Base-by-base conservation (phyloP, 2,329 filamentous ascomycete species). In the Apiospora phragmitis region DNA sequence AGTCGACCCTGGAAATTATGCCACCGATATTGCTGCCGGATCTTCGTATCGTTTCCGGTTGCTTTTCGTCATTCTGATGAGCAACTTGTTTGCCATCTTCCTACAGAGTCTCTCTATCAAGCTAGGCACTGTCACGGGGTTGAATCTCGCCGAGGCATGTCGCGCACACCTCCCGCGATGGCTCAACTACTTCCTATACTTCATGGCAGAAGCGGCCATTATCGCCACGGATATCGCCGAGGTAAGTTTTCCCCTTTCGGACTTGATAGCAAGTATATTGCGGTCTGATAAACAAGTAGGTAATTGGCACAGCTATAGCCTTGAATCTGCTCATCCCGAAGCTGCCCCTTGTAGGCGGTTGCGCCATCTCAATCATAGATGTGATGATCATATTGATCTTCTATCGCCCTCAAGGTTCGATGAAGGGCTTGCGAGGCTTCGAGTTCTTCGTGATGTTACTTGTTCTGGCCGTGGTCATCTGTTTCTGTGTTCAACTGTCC, bases 221-320 rank as follows among this genome's bases (percentile, higher is more conserved):
- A 89, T 93, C 69, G 91, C 91, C 0, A 93, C 91, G 0, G 91
- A 93, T 77, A 89, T 93, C 73, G 91, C 91, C 70, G 91, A 93
- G 81, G 88, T 87, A 75, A 73, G 80, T 38, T 14, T n/a, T 41
- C n/a, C 14, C 65, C 24, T 45, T 32, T 26, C 14, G 42, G 24
- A 9, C 41, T 41, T n/a, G 41, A 12, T 21, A n/a, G 3, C 55
- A 38, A 14, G 14, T 38, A 38, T 11, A 8, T 14, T 7, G n/a
- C n/a, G n/a, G 45, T 59, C 69, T 72, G 76, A 67, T 76, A 68
- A 32, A 41, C 6, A 47, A 16, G 32, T 68, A 87, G 85, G 91
- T 93, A 26, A 92, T 93, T 73, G 91, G 91, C 68, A 92, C 90
- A 24, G 91, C 91, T 16, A 92, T 93, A 73, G 91, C 89, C 1